These are phyloP conservation scores for Fusarium anguioides DNA, from an alignment of 2,329 filamentous ascomycete genomes.

Conservation along the genomic window DNA sequence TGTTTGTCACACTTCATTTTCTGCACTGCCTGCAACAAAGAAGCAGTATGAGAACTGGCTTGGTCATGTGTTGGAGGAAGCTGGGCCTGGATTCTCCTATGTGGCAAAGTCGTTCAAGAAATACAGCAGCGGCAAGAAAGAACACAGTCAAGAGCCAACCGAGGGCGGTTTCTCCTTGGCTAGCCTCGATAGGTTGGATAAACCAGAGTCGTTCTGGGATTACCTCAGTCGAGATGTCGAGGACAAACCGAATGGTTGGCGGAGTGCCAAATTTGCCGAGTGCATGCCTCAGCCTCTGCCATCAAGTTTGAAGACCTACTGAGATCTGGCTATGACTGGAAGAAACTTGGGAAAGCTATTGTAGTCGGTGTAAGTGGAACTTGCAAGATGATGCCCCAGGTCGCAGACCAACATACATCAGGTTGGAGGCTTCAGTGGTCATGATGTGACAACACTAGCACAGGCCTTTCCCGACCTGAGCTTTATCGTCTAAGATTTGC, in stretches of 20 bases:
- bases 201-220: slow-evolving; percentile 27
- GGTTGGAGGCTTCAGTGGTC: slow-evolving; percentile 45
- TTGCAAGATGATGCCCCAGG: neutral
- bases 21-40: slow-evolving; percentile 48
- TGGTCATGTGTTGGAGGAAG: slow-evolving; percentile 50
- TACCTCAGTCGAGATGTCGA: slow-evolving; percentile 21
- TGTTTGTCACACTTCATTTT: slow-evolving; percentile 51
- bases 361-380: slow-evolving; percentile 45
- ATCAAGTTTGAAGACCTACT: slow-evolving; percentile 23
- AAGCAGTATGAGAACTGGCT: slow-evolving; percentile 42
- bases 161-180: slow-evolving; percentile 51
- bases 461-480: slow-evolving; percentile 38
- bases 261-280: slow-evolving; percentile 27
- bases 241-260: slow-evolving; percentile 32
- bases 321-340: slow-evolving; percentile 37
- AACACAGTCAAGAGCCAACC: slow-evolving; percentile 46
- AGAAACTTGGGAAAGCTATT: slow-evolving; percentile 35
- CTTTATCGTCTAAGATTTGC: slow-evolving; percentile 64
- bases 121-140: slow-evolving; percentile 46
- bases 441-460: slow-evolving; percentile 39
- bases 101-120: slow-evolving; percentile 47
- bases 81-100: slow-evolving; percentile 47
- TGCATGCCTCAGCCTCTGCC: slow-evolving; percentile 15
- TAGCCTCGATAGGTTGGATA: slow-evolving; percentile 16
- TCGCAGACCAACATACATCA: slow-evolving; percentile 2